Percentiles rank a stretch among this genome's conserved stretches.
These are phyloP conservation scores for Globisporangium nunn DNA, from an alignment of 352 stramenopile genomes.

Conservation along the genomic window DNA sequence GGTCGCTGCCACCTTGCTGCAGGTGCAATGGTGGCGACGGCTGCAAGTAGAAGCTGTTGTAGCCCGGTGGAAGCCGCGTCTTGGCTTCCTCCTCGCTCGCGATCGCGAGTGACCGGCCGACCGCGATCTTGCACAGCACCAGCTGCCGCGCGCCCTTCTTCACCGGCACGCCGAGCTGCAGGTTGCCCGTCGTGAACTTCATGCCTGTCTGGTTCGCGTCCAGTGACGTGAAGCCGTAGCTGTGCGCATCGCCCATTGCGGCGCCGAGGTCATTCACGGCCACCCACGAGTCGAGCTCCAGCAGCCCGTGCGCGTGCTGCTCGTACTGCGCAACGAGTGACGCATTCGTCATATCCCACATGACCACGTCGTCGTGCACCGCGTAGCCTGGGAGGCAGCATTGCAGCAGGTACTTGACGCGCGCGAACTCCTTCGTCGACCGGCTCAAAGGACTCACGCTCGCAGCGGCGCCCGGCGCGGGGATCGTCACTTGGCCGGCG, in stretches of 20 bases:
- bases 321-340: conserved; percentile 52
- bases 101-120: conserved; percentile 52
- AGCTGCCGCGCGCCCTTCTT: conserved; percentile 30
- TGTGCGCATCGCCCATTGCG: conserved; percentile 45
- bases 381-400: conserved; percentile 47
- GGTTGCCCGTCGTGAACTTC: conserved; percentile 63
- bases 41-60: conserved; percentile 66
- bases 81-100: conserved; percentile 35
- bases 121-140: conserved; percentile 70
- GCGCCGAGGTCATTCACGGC: conserved; percentile 56
- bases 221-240: conserved; percentile 44
- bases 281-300: conserved; percentile 75
- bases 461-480: conserved; percentile 25
- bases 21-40: conserved; percentile 4
- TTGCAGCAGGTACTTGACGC: conserved; percentile 58
- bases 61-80: conserved; percentile 38
- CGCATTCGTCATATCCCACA: conserved; percentile 72
- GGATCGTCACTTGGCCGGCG: conserved; percentile 17
- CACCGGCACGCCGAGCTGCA: conserved; percentile 23
- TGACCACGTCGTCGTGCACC: conserved; percentile 50
- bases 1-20: conserved; percentile 8
- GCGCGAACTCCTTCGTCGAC: conserved; percentile 44
- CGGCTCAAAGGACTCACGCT: conserved; percentile 40
- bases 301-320: conserved; percentile 29
- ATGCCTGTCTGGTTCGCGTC: conserved; percentile 34